phyloP scores from a whole-genome alignment of 768 basidiomycete species.

The Boletus patriciae region DNA sequence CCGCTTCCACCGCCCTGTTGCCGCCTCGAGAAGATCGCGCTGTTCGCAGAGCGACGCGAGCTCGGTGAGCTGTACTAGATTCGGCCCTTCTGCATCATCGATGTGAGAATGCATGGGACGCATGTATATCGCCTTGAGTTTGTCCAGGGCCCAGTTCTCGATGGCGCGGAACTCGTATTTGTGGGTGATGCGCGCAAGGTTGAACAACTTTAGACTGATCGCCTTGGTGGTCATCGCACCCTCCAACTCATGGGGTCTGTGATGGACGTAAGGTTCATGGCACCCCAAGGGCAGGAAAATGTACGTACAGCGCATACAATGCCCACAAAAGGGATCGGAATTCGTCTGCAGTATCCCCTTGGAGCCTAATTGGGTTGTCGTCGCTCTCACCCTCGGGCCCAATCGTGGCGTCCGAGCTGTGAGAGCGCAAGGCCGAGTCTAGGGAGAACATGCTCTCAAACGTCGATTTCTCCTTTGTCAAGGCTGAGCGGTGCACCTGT shows the following conservation, averaged over 20 bases:
- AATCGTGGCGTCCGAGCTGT: slow-evolving; percentile 28
- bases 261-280: slow-evolving; percentile 2
- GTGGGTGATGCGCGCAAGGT: slow-evolving; percentile 49
- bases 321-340: slow-evolving; percentile 57
- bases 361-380: slow-evolving; percentile 49
- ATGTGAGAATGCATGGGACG: slow-evolving; percentile 29
- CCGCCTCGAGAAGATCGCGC: slow-evolving; percentile 42
- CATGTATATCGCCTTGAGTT: slow-evolving; percentile 41
- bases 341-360: slow-evolving; percentile 47
- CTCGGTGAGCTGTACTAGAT: slow-evolving; percentile 50
- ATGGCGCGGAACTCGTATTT: slow-evolving; percentile 49
- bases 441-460: slow-evolving; percentile 50
- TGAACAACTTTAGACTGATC: slow-evolving; percentile 45
- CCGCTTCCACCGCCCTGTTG: slow-evolving; percentile 47
- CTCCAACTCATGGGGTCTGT: slow-evolving; percentile 48
- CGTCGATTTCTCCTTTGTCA: slow-evolving; percentile 46
- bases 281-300: background rate
- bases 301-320: slow-evolving; percentile 50
- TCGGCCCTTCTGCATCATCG: slow-evolving; percentile 36
- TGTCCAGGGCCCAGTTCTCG: slow-evolving; percentile 44
- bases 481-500: slow-evolving; percentile 41
- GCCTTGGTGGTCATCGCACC: slow-evolving; percentile 42
- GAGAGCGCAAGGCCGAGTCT: slow-evolving; percentile 35
- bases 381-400: slow-evolving; percentile 49
- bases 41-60: slow-evolving; percentile 52